Evolutionary conservation across 371 early-diverging fungal genomes (phyloP).

Genomic region (Funneliformis caledonium): DNA sequence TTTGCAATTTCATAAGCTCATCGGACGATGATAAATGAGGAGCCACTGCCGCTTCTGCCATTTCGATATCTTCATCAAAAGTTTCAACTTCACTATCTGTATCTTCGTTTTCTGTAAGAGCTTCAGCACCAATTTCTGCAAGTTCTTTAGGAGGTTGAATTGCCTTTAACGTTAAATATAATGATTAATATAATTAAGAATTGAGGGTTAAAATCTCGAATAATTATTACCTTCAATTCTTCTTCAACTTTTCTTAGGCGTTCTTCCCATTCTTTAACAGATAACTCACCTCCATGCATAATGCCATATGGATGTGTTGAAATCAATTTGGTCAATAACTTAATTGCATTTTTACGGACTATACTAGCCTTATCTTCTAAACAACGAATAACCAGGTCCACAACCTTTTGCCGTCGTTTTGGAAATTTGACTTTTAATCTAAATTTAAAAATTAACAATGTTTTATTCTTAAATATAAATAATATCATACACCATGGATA

Average conservation of each 20-base stretch:
- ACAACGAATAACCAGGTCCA: conserved; percentile 73
- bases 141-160: conserved; percentile 41
- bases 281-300: conserved; percentile 81
- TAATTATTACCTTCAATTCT: conserved; percentile 62
- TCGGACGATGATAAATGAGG: neutral
- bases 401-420: conserved; percentile 76
- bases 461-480: neutral
- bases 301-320: conserved; percentile 88
- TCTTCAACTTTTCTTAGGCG: conserved; percentile 63
- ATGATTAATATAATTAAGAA: neutral
- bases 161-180: conserved; percentile 28
- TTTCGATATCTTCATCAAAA: conserved; percentile 23
- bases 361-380: conserved; percentile 89
- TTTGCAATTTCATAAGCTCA: conserved; percentile 59
- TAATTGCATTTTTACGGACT: conserved; percentile 90
- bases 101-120: neutral
- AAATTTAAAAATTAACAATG: conserved; percentile 11
- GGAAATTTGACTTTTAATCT: conserved; percentile 73
- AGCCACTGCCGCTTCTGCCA: conserved; percentile 2
- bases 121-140: neutral
- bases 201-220: neutral
- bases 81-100: neutral
- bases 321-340: conserved; percentile 75
- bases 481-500: neutral
- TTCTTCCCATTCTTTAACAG: conserved; percentile 66